Evolutionary conservation across 352 stramenopile species (phyloP), one percentile per base, ranked within the genome.

Genomic region (Phytophthora crassamura): DNA sequence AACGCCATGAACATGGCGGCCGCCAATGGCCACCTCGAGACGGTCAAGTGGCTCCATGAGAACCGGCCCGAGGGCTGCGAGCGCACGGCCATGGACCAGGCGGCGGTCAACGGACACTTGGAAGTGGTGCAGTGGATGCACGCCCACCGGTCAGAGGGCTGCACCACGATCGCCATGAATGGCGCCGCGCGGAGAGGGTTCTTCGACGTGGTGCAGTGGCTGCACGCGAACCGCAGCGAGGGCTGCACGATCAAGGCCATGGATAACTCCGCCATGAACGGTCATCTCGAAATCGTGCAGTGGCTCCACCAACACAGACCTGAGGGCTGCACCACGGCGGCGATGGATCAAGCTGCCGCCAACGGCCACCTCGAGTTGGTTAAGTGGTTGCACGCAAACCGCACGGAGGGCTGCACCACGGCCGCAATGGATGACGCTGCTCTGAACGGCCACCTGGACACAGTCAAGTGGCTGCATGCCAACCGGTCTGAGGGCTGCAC

Each of bases 1-100:
- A 67, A 62, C 18, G 68, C 68, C 0, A 75, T 75, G 67, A 63
- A 72, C 52, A 66, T 46, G 64, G 68, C 67, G n/a, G 56, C 60
- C 14, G 62, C 36, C 5, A 72, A 67, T 16, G 63, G 63, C 3
- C 56, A 71, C 11, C 28, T 67, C 14, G 63, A 67, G 41, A 60
- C 51, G 12, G 56, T 71, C 9, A 43, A n/a, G n/a, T n/a, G n/a
- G n/a, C n/a, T n/a, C n/a, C n/a, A n/a, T n/a, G n/a, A n/a, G n/a
- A n/a, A n/a, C n/a, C 33, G 59, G 20, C 16, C 54, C 33, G 38
- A 72, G 10, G 67, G 67, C n/a, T 75, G 77, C 48, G 34, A 59
- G 25, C 33, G 67, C 9, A 32, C 62, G 16, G 68, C 68, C 2
- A 69, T 76, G 63, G 58, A 76, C 38, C 48, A 63, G n/a, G 68